Percentiles rank a stretch among this genome's conserved stretches.
Evolutionary conservation across 768 basidiomycete species (phyloP).

Genomic region (Leccinum barrowsii): DNA sequence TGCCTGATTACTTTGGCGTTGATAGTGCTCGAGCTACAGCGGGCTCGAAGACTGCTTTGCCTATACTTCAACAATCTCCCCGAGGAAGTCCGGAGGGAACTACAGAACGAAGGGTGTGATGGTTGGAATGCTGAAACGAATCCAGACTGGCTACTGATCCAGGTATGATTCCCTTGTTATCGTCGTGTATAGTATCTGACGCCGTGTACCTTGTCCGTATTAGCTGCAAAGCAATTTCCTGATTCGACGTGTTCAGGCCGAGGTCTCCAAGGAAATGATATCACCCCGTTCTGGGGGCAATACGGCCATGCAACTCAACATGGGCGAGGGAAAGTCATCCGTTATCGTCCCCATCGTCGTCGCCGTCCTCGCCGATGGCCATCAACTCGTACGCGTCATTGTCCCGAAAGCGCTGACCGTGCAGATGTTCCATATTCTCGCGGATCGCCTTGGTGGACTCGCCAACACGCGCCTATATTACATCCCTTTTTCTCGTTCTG

Average conservation of each 20-base stretch:
- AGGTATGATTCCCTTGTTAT: conserved; percentile 26
- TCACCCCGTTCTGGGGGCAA: conserved; percentile 28
- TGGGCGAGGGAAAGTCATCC: conserved; percentile 16
- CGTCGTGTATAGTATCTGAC: background rate
- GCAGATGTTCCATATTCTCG: conserved; percentile 34
- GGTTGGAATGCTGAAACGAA: conserved; percentile 14
- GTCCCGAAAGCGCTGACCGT: conserved; percentile 24
- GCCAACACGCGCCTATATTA: conserved; percentile 32
- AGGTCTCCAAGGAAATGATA: conserved; percentile 33
- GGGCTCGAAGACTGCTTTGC: conserved; percentile 31
- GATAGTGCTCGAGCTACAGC: conserved; percentile 32
- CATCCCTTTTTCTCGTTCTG: conserved; percentile 30
- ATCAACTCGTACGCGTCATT: conserved; percentile 25
- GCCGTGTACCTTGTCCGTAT: conserved; percentile 12
- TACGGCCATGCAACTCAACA: conserved; percentile 44
- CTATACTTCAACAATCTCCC: conserved; percentile 17
- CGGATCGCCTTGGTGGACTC: conserved; percentile 30
- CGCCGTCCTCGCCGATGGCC: conserved; percentile 25
- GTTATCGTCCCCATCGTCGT: conserved; percentile 35
- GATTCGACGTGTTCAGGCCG: conserved; percentile 13
- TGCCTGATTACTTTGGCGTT: conserved; percentile 28
- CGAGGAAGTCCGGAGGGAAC: conserved; percentile 32
- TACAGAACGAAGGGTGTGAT: conserved; percentile 20
- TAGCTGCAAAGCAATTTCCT: conserved; percentile 22
- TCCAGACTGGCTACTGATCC: conserved; percentile 43